Conservation (phyloP, 805 yeast species). For the Nakazawaea wyomingensis region DNA sequence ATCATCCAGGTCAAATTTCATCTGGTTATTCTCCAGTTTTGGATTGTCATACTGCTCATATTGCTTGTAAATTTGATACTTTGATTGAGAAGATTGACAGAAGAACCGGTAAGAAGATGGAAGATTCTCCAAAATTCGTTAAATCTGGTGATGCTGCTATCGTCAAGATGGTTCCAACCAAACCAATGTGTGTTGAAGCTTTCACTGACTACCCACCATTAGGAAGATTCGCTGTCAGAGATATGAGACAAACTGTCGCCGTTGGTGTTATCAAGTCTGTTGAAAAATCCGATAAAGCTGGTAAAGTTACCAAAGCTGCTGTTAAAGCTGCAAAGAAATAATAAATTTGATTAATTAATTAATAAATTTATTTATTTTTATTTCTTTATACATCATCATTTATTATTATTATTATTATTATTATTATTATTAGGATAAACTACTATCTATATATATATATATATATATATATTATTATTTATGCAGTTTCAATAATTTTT, state of each 20-base stretch:
- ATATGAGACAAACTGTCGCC: conserved; percentile 99
- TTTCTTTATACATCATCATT: too few species aligned
- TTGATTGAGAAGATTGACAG: conserved; percentile 83
- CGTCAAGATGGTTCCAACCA: conserved; percentile 82
- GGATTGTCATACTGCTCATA: conserved; percentile 91
- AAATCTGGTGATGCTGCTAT: conserved; percentile 96
- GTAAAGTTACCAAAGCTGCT: conserved; percentile 97
- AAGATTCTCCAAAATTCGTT: conserved; percentile 87
- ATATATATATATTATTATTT: too few species aligned
- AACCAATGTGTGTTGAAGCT: conserved; percentile 94
- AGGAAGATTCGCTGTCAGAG: conserved; percentile 98
- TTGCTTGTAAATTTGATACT: conserved; percentile 77
- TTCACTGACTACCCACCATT: conserved; percentile 94
- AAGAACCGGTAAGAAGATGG: conserved; percentile 87
- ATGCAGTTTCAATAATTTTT: too few species aligned
- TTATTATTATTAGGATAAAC: too few species aligned
- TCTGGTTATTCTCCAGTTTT: conserved; percentile 90
- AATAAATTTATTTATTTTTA: not conserved
- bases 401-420: too few species aligned
- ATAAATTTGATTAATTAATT: conserved; percentile 17
- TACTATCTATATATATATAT: too few species aligned
- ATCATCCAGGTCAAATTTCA: conserved; percentile 90
- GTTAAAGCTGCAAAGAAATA: conserved; percentile 74
- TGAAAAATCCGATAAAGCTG: conserved; percentile 80
- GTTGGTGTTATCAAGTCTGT: conserved; percentile 98